These are phyloP conservation scores for Cladosporium velox DNA, from an alignment of 2,329 filamentous ascomycete genomes.

Conservation along the genomic window DNA sequence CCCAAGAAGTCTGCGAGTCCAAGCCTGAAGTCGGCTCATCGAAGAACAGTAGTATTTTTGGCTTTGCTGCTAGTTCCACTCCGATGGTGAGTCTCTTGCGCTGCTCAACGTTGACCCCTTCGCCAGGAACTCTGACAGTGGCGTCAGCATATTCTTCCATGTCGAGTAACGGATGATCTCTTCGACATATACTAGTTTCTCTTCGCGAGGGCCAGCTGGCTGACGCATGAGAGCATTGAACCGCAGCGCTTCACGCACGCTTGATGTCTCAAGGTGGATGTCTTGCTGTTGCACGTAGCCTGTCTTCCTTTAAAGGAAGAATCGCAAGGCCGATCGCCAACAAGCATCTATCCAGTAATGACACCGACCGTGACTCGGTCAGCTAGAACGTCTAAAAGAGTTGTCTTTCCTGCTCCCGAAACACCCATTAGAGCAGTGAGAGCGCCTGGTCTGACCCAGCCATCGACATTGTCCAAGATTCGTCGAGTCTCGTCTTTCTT, in stretches of 20 bases:
- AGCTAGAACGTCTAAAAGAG: conserved; percentile 81
- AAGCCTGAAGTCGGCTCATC: conserved; percentile 95
- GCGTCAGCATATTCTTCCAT: conserved; percentile 91
- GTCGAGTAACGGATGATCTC: conserved; percentile 87
- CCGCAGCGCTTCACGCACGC: conserved; percentile 82
- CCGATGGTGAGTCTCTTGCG: conserved; percentile 86
- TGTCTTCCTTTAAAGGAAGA: conserved; percentile 84
- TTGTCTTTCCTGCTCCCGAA: conserved; percentile 89
- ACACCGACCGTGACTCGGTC: conserved; percentile 87
- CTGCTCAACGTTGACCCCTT: conserved; percentile 73
- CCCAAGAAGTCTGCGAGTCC: conserved; percentile 91
- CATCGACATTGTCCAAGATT: conserved; percentile 82
- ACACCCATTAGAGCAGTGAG: conserved; percentile 90
- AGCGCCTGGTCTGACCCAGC: conserved; percentile 91
- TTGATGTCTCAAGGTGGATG: conserved; percentile 79
- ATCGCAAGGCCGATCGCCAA: conserved; percentile 73
- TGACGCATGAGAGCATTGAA: conserved; percentile 87
- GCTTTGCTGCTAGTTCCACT: conserved; percentile 91
- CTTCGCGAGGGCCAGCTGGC: conserved; percentile 68
- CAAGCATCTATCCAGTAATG: conserved; percentile 80
- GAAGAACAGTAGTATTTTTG: conserved; percentile 83
- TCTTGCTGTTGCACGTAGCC: conserved; percentile 86
- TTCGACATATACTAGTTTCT: conserved; percentile 85
- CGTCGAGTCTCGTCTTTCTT: conserved; percentile 68
- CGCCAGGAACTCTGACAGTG: conserved; percentile 84